phyloP scores from a whole-genome alignment of 305 asterid species.

The Fraxinus paxiana region DNA sequence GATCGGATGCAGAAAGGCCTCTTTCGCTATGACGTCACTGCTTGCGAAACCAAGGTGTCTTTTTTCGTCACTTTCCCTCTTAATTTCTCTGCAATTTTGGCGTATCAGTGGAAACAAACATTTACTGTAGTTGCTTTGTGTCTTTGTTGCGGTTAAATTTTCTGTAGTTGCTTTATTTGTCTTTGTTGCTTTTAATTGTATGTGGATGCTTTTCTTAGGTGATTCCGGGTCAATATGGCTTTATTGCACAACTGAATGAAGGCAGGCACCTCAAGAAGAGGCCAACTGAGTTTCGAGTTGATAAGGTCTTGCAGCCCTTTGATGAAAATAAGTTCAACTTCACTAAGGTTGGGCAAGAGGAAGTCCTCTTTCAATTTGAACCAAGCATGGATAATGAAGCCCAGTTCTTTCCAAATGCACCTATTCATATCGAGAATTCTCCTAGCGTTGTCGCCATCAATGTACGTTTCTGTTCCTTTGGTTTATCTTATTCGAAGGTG shows the following conservation, averaged over 20 bases:
- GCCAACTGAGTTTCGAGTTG: neutral
- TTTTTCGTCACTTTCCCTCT: neutral
- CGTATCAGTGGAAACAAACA: neutral
- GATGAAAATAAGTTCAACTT: conserved; percentile 46
- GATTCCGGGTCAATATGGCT: conserved; percentile 47
- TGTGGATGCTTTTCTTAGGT: conserved; percentile 22
- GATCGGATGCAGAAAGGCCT: conserved; percentile 82
- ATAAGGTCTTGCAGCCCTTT: conserved; percentile 19
- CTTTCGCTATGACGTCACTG: conserved; percentile 90
- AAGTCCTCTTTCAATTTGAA: conserved; percentile 45
- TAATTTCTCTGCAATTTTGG: neutral
- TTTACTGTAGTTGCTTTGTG: neutral
- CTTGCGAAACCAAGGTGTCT: conserved; percentile 63
- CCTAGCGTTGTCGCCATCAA: conserved; percentile 46
- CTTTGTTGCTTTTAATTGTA: neutral
- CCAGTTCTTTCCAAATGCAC: conserved; percentile 38
- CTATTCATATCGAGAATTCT: conserved; percentile 32
- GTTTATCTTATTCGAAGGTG: neutral
- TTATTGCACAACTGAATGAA: conserved; percentile 48
- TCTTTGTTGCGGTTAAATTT: too few species aligned
- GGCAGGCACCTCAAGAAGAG: conserved; percentile 29
- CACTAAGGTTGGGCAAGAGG: conserved; percentile 47
- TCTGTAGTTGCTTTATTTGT: too few species aligned
- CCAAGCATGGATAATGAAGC: conserved; percentile 32
- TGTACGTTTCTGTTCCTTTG: conserved; percentile 20